phyloP scores from a whole-genome alignment of 805 yeast genomes.

The Saturnispora bothae region DNA sequence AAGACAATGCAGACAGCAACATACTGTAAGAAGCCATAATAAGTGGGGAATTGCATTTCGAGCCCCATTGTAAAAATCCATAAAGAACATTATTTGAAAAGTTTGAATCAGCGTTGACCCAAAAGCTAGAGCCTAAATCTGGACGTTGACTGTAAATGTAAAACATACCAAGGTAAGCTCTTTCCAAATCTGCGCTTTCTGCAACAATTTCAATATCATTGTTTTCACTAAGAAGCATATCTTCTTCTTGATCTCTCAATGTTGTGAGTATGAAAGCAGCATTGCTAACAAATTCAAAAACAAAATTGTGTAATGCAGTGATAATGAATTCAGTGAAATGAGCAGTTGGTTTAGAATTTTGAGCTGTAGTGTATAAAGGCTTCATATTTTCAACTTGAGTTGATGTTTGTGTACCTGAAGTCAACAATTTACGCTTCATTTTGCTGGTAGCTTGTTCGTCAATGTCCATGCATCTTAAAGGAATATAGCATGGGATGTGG shows the following conservation, averaged over 20 bases:
- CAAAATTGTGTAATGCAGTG: conserved; percentile 37
- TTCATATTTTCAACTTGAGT: conserved; percentile 23
- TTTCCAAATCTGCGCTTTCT: conserved; percentile 74
- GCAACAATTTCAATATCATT: conserved; percentile 52
- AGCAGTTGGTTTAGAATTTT: conserved; percentile 15
- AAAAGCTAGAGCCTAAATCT: conserved; percentile 46
- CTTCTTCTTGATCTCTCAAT: conserved; percentile 67
- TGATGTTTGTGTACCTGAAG: conserved; percentile 18
- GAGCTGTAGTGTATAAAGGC: conserved; percentile 16
- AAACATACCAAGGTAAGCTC: conserved; percentile 69
- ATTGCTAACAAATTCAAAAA: conserved; percentile 46
- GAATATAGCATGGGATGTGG: conserved; percentile 48
- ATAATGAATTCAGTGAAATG: conserved; percentile 30
- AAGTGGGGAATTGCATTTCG: conserved; percentile 63
- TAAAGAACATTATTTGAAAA: conserved; percentile 51
- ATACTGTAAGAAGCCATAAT: conserved; percentile 76
- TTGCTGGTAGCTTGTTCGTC: conserved; percentile 33
- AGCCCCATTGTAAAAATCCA: conserved; percentile 86
- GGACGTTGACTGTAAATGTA: conserved; percentile 58
- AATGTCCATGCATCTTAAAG: conserved; percentile 42
- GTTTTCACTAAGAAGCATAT: conserved; percentile 43
- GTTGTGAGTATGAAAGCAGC: conserved; percentile 58
- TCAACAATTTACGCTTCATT: conserved; percentile 19
- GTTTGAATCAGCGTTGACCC: conserved; percentile 39
- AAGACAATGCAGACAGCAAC: conserved; percentile 65